Percentiles rank a stretch among this genome's conserved stretches.
Evolutionary conservation across 106 monocot species (phyloP).

Genomic region (Hemerocallis citrina): DNA sequence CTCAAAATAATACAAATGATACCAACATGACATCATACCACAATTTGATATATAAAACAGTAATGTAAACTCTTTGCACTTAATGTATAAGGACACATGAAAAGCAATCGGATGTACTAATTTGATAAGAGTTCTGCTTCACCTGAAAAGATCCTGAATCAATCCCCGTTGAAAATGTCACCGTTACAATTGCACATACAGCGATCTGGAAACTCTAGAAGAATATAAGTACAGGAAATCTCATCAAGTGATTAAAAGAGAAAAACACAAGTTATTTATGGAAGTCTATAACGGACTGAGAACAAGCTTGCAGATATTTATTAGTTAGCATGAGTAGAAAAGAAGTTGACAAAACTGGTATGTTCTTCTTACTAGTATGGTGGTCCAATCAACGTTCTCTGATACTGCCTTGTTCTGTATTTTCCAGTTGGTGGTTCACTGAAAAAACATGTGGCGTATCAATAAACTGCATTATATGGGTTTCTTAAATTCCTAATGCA

Average conservation of each 20-base stretch:
- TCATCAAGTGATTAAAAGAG: background rate
- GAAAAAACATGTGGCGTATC: no score
- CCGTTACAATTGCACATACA: conserved; percentile 51
- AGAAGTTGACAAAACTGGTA: no score
- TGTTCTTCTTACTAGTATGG: conserved; percentile 37
- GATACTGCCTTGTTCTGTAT: conserved; percentile 25
- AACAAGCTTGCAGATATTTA: no score
- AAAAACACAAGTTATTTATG: background rate
- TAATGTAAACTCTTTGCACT: background rate
- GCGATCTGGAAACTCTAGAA: conserved; percentile 60
- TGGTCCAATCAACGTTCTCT: conserved; percentile 30
- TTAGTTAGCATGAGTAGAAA: no score
- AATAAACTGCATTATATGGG: no score
- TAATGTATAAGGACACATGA: background rate
- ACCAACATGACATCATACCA: no score
- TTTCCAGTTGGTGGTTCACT: conserved; percentile 48
- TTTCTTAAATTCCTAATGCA: no score
- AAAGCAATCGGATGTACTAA: background rate
- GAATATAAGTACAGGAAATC: background rate
- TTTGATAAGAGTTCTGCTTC: background rate
- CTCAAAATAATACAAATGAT: no score
- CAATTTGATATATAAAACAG: no score
- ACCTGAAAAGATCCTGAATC: conserved; percentile 67
- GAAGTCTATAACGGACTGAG: background rate
- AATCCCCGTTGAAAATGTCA: conserved; percentile 69